Base-by-base conservation (phyloP, 305 asterid genomes). In the Plantago coronopus region DNA sequence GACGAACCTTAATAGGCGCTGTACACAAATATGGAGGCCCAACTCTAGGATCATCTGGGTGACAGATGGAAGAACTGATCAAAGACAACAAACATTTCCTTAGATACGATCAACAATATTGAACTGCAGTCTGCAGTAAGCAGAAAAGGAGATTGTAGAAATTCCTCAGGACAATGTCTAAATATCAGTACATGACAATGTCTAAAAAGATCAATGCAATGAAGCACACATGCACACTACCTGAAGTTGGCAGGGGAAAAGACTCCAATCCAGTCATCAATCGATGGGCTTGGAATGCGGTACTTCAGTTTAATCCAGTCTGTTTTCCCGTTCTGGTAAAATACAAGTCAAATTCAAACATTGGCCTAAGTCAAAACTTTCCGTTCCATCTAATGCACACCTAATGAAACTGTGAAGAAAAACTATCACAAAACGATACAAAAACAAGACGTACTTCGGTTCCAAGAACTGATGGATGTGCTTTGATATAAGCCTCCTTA, bases 201-300 rank as follows among this genome's bases (percentile, higher is more conserved):
- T 50, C 48, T 27, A 61, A 37, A 57, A 63, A 43, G 56, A 48
- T 10, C 20, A 53, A 10, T 14, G 7, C 42, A 25, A 57, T 31
- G 37, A 22, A 8, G 19, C 40, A 48, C 18, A 31, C 22, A 59
- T 49, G 40, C 13, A 19, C 21, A 51, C 40, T 53, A 91, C 96
- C 95, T 82, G 85, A 86, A 86, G 75, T 86, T 88, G 59, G 84
- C 87, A 5, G 98, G 96, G 60, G 98, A 91, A 74, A 91, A 88
- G 38, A 82, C 93, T 59, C 96, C 96, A 47, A 91, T 70, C 95
- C 98, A 91, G 72, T 91, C 98, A 68, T 77, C 84, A 43, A 19
- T 49, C 16, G 90, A 67, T 4, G 96, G 93, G 57, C 45, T 84
- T 25, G 82, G 59, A 74, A 61, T 69, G 43, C 80, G 63, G 66